Base-by-base conservation (phyloP, 2,329 filamentous ascomycete species). In the Colletotrichum higginsianum region DNA sequence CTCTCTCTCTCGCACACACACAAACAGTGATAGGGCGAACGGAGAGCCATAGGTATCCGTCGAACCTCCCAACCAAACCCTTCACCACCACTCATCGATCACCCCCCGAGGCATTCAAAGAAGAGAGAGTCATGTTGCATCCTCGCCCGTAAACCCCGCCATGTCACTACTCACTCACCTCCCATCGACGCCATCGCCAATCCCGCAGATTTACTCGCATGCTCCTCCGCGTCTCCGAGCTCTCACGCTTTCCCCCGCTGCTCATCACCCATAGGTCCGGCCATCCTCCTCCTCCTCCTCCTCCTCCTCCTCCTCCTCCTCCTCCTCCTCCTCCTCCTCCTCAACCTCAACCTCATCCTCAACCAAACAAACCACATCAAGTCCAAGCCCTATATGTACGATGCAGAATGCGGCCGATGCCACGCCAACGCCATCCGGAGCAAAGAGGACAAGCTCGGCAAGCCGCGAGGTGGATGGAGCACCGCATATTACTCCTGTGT, bases 181-280 rank as follows among this genome's bases (percentile, higher is more conserved):
- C 49, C 46, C 64, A 61, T 66, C 64, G 64, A 58, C 64, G 49
- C 62, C 44, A 57, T 61, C 56, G 49, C 63, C 67, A 56, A n/a
- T 58, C 56, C 44, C 16, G 67, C 50, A 71, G 56, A 61, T 67
- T 57, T 38, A 67, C 68, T 58, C 64, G 52, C 68, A 67, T 58
- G 26, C 38, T 46, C 57, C 57, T 67, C 56, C 53, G 60, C 65
- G 60, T 68, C 53, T 49, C 44, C 44, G 35, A 52, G 18, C 46
- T 62, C 63, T 67, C 50, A 52, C 63, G 13, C 50, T 9, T 52
- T 49, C 30, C 50, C 35, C 47, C 42, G 16, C 15, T 46, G 38
- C 42, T 21, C 47, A 23, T 40, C 47, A 42, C 23, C 35, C 46
- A 52, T 18, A 23, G 15, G 18, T 12, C 44, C n/a, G 2, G 35